These are phyloP conservation scores for Blastomyces emzantsi DNA, from an alignment of 2,329 filamentous ascomycete species.

Conservation along the genomic window DNA sequence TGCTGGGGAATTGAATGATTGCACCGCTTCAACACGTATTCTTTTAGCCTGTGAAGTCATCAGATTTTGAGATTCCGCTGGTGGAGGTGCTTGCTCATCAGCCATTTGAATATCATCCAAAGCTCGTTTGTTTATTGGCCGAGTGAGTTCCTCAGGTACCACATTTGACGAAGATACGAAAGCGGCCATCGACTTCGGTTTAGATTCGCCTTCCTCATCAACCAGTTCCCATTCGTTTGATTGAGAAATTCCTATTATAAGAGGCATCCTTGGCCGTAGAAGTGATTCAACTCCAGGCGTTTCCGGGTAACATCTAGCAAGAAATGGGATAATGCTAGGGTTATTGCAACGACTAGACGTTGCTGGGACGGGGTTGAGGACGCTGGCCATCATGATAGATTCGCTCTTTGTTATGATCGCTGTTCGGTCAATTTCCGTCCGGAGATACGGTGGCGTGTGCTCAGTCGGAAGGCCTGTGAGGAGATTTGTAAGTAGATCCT, in stretches of 20 bases:
- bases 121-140: slow-evolving; percentile 21
- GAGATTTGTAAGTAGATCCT: slow-evolving; percentile 52
- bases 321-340: slow-evolving; percentile 70
- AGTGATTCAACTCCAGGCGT: slow-evolving; percentile 64
- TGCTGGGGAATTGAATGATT: background rate
- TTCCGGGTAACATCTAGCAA: slow-evolving; percentile 56
- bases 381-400: slow-evolving; percentile 68
- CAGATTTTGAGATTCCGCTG: background rate
- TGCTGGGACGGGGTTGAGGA: slow-evolving; percentile 65
- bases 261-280: slow-evolving; percentile 45
- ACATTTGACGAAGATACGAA: slow-evolving; percentile 1
- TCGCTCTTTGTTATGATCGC: slow-evolving; percentile 62
- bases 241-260: slow-evolving; percentile 27
- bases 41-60: slow-evolving; percentile 12
- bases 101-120: slow-evolving; percentile 17
- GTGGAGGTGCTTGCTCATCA: background rate
- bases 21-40: slow-evolving; percentile 7
- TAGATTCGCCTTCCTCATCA: slow-evolving; percentile 22
- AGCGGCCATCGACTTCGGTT: background rate
- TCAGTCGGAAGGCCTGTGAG: slow-evolving; percentile 57
- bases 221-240: slow-evolving; percentile 21
- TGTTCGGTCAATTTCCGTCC: slow-evolving; percentile 70
- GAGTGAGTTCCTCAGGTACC: slow-evolving; percentile 14
- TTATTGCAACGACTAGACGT: slow-evolving; percentile 53
- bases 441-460: slow-evolving; percentile 59